phyloP scores from a whole-genome alignment of 2,329 filamentous ascomycete genomes.

The Cladosporium halotolerans region DNA sequence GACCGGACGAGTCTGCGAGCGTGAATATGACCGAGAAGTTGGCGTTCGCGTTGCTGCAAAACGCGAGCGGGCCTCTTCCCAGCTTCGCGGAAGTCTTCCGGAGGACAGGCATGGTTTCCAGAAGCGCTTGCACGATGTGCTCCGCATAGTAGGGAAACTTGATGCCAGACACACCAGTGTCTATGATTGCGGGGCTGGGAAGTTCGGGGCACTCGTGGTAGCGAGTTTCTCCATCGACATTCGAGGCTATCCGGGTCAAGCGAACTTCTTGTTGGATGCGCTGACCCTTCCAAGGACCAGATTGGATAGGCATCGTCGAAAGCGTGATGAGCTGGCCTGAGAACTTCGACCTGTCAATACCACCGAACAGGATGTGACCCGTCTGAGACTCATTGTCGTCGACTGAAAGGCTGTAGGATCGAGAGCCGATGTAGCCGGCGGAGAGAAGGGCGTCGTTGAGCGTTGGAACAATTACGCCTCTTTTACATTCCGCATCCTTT shows the following conservation, averaged over 20 bases:
- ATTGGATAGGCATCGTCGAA: not conserved
- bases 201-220: not conserved
- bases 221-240: not conserved
- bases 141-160: not conserved
- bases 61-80: not conserved
- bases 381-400: not conserved
- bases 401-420: slow-evolving; percentile 9
- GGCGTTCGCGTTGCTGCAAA: not conserved
- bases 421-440: slow-evolving; percentile 6
- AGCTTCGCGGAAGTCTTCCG: not conserved
- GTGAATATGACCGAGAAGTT: not conserved
- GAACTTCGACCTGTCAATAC: slow-evolving; percentile 8
- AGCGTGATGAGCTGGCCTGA: not conserved
- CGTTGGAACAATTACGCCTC: not conserved
- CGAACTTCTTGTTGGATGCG: not conserved
- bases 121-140: not conserved
- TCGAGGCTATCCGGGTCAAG: not conserved
- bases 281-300: not conserved
- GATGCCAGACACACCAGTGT: not conserved
- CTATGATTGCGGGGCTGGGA: not conserved
- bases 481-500: not conserved
- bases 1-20: not conserved
- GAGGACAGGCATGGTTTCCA: not conserved
- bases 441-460: not conserved
- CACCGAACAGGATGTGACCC: slow-evolving; percentile 11